These are phyloP conservation scores for Gypsophila paniculata DNA, from an alignment of 179 eudicot genomes.

Conservation along the genomic window DNA sequence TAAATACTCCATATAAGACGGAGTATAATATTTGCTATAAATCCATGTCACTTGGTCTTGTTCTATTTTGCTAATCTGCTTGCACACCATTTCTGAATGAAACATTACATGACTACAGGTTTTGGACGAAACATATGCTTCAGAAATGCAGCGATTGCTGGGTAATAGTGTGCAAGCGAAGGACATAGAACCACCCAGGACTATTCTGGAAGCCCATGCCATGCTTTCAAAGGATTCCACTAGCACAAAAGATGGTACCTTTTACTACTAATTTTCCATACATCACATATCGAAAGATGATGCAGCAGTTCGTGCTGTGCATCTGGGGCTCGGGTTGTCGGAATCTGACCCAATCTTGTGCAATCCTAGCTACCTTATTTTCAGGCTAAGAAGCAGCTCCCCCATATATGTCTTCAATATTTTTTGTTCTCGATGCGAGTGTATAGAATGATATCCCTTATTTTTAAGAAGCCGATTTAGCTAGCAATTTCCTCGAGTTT, in stretches of 20 bases:
- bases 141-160: conserved; percentile 52
- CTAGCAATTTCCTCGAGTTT: neutral
- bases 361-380: conserved; percentile 12
- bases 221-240: conserved; percentile 53
- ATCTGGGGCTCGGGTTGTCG: neutral
- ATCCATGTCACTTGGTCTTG: neutral
- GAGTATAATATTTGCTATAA: neutral
- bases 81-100: neutral
- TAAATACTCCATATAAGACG: neutral
- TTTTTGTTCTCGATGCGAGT: neutral
- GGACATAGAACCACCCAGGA: conserved; percentile 66
- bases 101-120: conserved; percentile 33
- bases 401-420: neutral
- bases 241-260: conserved; percentile 14
- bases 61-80: neutral
- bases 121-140: conserved; percentile 62
- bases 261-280: conserved; percentile 17
- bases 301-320: neutral
- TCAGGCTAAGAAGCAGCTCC: conserved; percentile 23
- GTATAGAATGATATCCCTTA: conserved; percentile 6
- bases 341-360: neutral
- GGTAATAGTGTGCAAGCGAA: conserved; percentile 52
- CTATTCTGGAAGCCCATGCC: conserved; percentile 60
- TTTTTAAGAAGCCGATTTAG: neutral
- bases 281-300: neutral